Evolutionary conservation across 2,329 filamentous ascomycete genomes (phyloP).

Genomic region (Diaporthe sp.): DNA sequence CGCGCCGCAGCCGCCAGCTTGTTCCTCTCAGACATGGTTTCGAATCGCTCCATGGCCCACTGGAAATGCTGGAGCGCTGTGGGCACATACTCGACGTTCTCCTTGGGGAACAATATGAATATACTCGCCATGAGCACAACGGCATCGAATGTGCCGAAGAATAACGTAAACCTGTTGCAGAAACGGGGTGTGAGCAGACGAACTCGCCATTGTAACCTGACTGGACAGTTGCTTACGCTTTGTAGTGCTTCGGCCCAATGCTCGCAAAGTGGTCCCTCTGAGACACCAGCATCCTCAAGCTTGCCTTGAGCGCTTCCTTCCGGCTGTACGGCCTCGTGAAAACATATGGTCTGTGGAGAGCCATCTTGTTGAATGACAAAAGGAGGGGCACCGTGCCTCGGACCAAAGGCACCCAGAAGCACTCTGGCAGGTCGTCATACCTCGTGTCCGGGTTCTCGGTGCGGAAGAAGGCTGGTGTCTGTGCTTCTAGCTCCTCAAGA

Average conservation of each 20-base stretch:
- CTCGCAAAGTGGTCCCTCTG: conserved; percentile 65
- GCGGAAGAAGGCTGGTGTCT: conserved; percentile 67
- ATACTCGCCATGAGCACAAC: conserved; percentile 72
- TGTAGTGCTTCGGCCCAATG: conserved; percentile 65
- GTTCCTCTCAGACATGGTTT: conserved; percentile 67
- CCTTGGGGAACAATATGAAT: conserved; percentile 71
- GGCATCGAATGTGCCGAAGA: conserved; percentile 75
- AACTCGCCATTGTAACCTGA: background rate
- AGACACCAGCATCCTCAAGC: conserved; percentile 67
- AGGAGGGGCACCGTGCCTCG: conserved; percentile 63
- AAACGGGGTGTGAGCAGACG: background rate
- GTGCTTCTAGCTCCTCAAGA: conserved; percentile 62
- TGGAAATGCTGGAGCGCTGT: conserved; percentile 68
- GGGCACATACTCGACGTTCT: conserved; percentile 63
- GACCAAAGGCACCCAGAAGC: conserved; percentile 64
- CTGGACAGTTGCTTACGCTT: conserved; percentile 50
- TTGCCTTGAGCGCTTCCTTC: conserved; percentile 68
- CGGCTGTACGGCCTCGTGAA: conserved; percentile 69
- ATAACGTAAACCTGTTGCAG: conserved; percentile 62
- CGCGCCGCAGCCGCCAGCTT: conserved; percentile 66
- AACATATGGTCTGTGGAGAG: conserved; percentile 73
- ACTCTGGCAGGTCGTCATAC: conserved; percentile 68
- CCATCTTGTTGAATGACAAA: conserved; percentile 66
- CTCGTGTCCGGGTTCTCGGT: conserved; percentile 68
- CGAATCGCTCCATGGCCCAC: conserved; percentile 71